Conservation (phyloP, 108 stramenopile species). For the Skeletonema costatum region DNA sequence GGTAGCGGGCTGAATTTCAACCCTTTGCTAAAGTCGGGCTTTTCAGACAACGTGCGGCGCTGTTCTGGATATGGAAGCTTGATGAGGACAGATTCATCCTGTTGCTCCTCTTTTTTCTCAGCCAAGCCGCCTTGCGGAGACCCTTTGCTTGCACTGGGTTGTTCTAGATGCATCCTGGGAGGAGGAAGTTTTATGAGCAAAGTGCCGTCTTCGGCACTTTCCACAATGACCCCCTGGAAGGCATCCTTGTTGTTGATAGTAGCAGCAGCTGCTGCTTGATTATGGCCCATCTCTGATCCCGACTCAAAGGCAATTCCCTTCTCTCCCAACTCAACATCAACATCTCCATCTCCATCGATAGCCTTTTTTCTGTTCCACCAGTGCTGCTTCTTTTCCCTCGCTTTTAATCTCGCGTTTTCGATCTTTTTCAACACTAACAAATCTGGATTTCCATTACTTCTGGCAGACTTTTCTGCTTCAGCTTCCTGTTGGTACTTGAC, state of each 20-base stretch:
- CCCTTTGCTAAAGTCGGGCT: background rate
- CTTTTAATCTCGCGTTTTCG: slow-evolving; percentile 27
- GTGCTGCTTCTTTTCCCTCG: slow-evolving; percentile 18
- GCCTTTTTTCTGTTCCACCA: slow-evolving; percentile 11
- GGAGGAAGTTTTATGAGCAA: slow-evolving; percentile 45
- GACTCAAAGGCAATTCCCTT: background rate
- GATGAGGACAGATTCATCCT: slow-evolving; percentile 36
- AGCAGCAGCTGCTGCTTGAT: background rate
- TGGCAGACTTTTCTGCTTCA: background rate
- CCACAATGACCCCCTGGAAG: slow-evolving; percentile 18
- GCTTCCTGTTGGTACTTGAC: background rate
- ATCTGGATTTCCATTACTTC: background rate
- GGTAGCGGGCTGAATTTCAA: background rate
- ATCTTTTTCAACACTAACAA: slow-evolving; percentile 28
- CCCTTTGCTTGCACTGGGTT: background rate
- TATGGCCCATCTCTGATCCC: background rate
- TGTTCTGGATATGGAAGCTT: slow-evolving; percentile 33
- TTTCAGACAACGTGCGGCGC: background rate
- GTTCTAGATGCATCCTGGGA: slow-evolving; percentile 30
- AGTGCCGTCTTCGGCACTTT: slow-evolving; percentile 37
- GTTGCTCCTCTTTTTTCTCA: slow-evolving; percentile 1
- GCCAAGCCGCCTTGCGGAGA: too few relatives aligned
- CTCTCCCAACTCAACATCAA: background rate
- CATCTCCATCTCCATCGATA: background rate
- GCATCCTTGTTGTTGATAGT: background rate